These are phyloP conservation scores for Penicillium canescens DNA, from an alignment of 495 filamentous ascomycete species.

Conservation along the genomic window DNA sequence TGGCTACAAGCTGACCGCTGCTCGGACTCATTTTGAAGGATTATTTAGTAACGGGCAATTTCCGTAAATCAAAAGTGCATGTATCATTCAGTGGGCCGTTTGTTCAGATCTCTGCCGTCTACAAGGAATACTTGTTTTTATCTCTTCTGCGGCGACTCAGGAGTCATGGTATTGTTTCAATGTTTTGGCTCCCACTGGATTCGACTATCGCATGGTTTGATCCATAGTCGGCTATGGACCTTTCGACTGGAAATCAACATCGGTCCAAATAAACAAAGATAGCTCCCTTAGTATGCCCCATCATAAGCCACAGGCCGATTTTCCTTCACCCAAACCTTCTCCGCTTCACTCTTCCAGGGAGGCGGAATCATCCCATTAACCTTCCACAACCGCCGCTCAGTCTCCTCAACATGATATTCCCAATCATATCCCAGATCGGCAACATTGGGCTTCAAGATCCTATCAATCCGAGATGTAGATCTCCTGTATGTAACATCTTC, in stretches of 20 bases:
- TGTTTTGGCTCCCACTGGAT: no score
- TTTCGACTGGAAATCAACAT: neutral
- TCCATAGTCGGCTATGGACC: no score
- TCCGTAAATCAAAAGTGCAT: no score
- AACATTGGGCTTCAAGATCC: constrained; percentile 22
- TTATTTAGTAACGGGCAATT: no score
- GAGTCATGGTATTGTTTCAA: no score
- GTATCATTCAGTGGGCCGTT: no score
- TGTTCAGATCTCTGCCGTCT: no score
- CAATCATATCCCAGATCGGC: constrained; percentile 25
- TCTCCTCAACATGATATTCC: constrained; percentile 30
- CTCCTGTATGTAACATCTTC: constrained; percentile 2
- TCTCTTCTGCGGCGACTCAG: no score
- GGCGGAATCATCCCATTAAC: constrained; percentile 30
- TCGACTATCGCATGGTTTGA: no score
- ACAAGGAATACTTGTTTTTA: no score
- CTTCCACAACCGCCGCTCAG: constrained; percentile 29
- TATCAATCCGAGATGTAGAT: constrained; percentile 14
- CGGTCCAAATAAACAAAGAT: neutral
- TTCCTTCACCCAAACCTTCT: constrained; percentile 22
- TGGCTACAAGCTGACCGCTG: no score
- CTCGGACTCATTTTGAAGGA: no score
- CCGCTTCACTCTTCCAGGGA: constrained; percentile 16
- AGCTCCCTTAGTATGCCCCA: constrained; percentile 30
- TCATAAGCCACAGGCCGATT: constrained; percentile 18